phyloP scores from a whole-genome alignment of 2,329 filamentous ascomycete species.

The Parafenestella ontariensis region DNA sequence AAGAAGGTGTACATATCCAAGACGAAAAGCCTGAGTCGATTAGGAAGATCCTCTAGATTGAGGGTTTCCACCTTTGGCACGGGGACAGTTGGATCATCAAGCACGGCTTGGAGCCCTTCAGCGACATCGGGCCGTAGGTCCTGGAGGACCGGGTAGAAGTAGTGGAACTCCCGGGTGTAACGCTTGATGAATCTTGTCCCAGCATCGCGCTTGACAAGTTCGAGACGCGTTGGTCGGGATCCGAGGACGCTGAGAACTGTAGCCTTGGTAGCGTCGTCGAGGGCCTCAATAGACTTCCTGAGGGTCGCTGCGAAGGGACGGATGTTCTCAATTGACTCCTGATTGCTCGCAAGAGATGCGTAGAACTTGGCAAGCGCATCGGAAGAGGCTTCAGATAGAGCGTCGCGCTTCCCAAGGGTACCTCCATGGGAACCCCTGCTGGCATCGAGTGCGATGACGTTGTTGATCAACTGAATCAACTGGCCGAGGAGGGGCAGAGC shows the following conservation, averaged over 20 bases:
- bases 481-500: neutral
- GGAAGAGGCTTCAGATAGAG: neutral
- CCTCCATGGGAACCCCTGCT: neutral
- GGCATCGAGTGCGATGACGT: neutral
- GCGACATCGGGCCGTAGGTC: neutral
- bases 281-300: neutral
- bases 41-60: neutral
- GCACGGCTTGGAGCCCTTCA: neutral
- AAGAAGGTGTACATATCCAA: slow-evolving; percentile 1
- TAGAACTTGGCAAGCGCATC: neutral
- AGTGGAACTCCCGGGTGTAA: slow-evolving; percentile 3
- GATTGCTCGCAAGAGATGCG: neutral
- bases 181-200: neutral
- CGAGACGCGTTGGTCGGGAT: neutral
- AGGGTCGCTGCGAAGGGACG: neutral
- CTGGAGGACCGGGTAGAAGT: neutral
- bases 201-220: neutral
- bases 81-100: neutral
- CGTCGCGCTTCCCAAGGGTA: neutral
- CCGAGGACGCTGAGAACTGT: neutral
- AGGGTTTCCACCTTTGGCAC: neutral
- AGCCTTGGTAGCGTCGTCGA: neutral
- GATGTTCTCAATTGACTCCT: neutral
- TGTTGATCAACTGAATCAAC: neutral
- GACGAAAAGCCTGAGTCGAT: slow-evolving; percentile 2